A percentile compares a stretch with the other conserved stretches of the same genome.
phyloP scores from a whole-genome alignment of 257 asterid genomes.

The Leptodermis oblonga region DNA sequence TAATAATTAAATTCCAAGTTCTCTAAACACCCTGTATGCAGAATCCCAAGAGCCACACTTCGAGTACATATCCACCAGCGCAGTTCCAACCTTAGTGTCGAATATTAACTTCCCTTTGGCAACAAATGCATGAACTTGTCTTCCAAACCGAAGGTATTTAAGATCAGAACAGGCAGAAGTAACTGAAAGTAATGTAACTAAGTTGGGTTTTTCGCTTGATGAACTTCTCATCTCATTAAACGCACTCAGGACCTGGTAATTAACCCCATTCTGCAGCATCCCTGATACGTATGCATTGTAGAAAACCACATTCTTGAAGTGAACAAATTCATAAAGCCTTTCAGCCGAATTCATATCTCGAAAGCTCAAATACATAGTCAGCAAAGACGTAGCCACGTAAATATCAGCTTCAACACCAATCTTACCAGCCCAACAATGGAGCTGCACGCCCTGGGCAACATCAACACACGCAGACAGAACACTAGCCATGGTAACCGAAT shows the following conservation, averaged over 20 bases:
- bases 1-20: too few species aligned
- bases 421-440: constrained; percentile 76
- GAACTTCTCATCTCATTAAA: constrained; percentile 60
- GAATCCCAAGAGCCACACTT: constrained; percentile 68
- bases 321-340: constrained; percentile 47
- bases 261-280: constrained; percentile 52
- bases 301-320: constrained; percentile 51
- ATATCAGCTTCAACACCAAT: constrained; percentile 58
- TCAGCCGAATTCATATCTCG: constrained; percentile 45
- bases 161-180: constrained; percentile 65
- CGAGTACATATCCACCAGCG: constrained; percentile 77
- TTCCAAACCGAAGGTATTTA: constrained; percentile 50
- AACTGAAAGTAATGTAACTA: constrained; percentile 54
- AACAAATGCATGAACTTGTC: constrained; percentile 62
- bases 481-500: constrained; percentile 65
- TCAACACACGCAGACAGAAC: constrained; percentile 45
- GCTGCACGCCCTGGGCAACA: constrained; percentile 42
- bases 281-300: constrained; percentile 77
- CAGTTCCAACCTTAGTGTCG: constrained; percentile 57
- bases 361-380: constrained; percentile 65
- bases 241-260: constrained; percentile 36
- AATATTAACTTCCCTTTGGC: constrained; percentile 35
- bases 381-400: constrained; percentile 56
- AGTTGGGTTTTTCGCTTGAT: constrained; percentile 38
- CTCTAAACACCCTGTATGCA: constrained; percentile 54